phyloP scores from a whole-genome alignment of 495 filamentous ascomycete genomes.

The Tuber melanosporum region DNA sequence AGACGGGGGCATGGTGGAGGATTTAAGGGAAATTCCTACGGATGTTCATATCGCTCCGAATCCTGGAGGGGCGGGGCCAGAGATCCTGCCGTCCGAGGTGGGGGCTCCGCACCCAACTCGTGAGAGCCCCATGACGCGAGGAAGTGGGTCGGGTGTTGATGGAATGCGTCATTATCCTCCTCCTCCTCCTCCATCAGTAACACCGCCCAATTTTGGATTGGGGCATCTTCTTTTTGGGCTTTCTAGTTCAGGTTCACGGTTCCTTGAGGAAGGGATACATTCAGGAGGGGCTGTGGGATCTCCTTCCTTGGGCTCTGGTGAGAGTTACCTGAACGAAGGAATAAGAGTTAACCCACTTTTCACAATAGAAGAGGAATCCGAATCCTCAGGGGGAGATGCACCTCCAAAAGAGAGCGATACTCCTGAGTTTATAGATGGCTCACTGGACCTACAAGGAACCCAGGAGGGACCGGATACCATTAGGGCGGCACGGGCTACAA shows the following conservation, averaged over 20 bases:
- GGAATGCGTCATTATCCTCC: background rate
- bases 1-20: background rate
- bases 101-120: background rate
- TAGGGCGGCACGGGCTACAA: background rate
- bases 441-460: background rate
- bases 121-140: background rate
- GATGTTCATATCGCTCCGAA: background rate
- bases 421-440: background rate
- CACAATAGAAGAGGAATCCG: background rate
- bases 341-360: background rate
- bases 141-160: background rate
- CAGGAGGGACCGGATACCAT: background rate
- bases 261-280: background rate
- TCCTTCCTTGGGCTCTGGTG: background rate
- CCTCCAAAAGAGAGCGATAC: background rate
- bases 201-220: background rate
- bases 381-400: background rate
- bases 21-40: background rate
- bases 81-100: background rate
- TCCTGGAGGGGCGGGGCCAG: background rate
- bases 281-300: background rate
- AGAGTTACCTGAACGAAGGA: background rate
- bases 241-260: background rate
- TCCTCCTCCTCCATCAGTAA: background rate
- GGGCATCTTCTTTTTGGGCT: background rate